Conservation (phyloP, 2,329 filamentous ascomycete species). For the Zasmidium cellare region DNA sequence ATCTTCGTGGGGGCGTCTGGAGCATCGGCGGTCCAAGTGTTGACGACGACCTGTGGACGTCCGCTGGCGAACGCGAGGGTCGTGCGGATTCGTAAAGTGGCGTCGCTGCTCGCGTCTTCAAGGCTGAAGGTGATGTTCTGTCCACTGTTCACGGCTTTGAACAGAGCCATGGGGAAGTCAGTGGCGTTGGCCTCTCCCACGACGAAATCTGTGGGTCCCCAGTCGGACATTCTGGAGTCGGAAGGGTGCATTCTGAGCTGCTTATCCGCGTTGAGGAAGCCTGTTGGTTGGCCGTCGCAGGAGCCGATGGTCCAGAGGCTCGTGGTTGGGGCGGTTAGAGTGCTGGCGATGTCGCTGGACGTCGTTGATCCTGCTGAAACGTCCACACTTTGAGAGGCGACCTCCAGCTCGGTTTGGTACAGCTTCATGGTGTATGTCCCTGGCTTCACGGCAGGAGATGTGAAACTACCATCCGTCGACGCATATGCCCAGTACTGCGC, state of each 20-base stretch:
- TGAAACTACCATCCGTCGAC: slow-evolving; percentile 56
- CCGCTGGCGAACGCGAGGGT: slow-evolving; percentile 16
- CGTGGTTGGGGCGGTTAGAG: slow-evolving; percentile 50
- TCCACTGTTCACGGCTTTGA: slow-evolving; percentile 13
- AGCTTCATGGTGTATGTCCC: slow-evolving; percentile 69
- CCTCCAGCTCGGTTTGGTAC: slow-evolving; percentile 60
- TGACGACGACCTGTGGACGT: slow-evolving; percentile 9
- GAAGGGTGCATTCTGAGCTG: slow-evolving; percentile 69
- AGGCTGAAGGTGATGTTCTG: slow-evolving; percentile 13
- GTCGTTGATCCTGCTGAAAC: slow-evolving; percentile 53
- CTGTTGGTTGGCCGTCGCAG: slow-evolving; percentile 60
- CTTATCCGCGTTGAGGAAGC: slow-evolving; percentile 67
- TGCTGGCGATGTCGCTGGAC: slow-evolving; percentile 53
- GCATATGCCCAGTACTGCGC: slow-evolving; percentile 68
- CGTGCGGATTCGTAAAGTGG: slow-evolving; percentile 14
- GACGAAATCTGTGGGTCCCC: slow-evolving; percentile 11
- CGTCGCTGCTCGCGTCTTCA: slow-evolving; percentile 7
- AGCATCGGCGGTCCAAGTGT: slow-evolving; percentile 2
- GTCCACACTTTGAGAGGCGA: slow-evolving; percentile 51
- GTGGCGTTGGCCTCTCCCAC: slow-evolving; percentile 6
- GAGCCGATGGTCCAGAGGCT: slow-evolving; percentile 63
- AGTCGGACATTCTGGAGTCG: slow-evolving; percentile 31
- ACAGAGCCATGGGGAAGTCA: slow-evolving; percentile 16
- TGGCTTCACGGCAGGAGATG: slow-evolving; percentile 65
- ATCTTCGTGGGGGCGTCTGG: slow-evolving; percentile 12